phyloP scores from a whole-genome alignment of 2,329 filamentous ascomycete species.

The Aspergillus aculeatinus region DNA sequence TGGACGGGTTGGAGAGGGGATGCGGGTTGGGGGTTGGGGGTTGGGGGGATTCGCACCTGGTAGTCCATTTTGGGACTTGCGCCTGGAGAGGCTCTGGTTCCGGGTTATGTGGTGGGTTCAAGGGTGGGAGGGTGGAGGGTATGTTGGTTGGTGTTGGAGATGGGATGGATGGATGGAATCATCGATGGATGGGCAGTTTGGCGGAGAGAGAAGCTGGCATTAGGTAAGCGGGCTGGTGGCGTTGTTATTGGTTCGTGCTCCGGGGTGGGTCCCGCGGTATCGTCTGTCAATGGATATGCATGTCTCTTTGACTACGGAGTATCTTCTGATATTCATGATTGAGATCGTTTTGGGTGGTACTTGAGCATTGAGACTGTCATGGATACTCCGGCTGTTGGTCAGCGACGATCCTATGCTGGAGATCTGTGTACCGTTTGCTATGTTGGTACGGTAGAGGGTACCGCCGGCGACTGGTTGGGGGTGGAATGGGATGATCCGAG shows the following conservation, averaged over 20 bases:
- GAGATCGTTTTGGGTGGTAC: no score
- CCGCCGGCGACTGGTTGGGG: conserved; percentile 79
- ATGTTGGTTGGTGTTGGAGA: neutral
- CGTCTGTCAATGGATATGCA: no score
- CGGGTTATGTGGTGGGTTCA: no score
- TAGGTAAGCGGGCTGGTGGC: no score
- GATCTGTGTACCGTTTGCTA: conserved; percentile 83
- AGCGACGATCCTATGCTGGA: conserved; percentile 76
- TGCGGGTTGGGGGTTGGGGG: neutral
- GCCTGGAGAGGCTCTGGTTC: neutral
- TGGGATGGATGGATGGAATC: no score
- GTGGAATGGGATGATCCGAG: conserved; percentile 93
- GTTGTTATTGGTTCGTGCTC: no score
- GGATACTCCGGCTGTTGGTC: conserved; percentile 39
- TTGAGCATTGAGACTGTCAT: neutral
- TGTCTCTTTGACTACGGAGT: no score
- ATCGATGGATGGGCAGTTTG: no score
- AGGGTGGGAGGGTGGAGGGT: no score
- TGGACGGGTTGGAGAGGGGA: neutral
- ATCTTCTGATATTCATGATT: no score
- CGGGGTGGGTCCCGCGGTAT: no score
- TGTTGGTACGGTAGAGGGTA: conserved; percentile 72
- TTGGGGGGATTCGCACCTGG: conserved; percentile 40
- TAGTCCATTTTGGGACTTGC: conserved; percentile 47
- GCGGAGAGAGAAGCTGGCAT: neutral